These are phyloP conservation scores for Gastrolobium villosum DNA, from an alignment of 306 rosid species.

Conservation along the genomic window DNA sequence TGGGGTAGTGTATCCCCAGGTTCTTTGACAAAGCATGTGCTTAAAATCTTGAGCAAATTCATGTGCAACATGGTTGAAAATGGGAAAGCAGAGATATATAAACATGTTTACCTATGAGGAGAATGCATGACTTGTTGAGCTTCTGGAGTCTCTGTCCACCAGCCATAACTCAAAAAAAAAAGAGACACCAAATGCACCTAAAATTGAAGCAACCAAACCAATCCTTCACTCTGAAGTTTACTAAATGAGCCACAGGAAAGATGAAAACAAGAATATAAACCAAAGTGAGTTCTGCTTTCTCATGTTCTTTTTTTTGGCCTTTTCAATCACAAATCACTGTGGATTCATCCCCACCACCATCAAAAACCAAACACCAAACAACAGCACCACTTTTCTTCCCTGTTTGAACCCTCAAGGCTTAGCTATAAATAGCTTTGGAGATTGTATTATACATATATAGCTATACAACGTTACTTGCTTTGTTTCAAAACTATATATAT, in stretches of 20 bases:
- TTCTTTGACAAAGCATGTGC: background rate
- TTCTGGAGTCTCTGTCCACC: slow-evolving; percentile 50
- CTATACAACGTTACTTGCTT: background rate
- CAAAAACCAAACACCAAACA: background rate
- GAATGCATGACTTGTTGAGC: slow-evolving; percentile 79
- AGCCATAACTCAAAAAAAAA: slow-evolving; percentile 54
- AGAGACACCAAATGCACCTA: slow-evolving; percentile 18
- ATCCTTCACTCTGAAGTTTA: slow-evolving; percentile 21
- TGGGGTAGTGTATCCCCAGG: too few species aligned
- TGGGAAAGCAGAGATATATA: slow-evolving; percentile 20
- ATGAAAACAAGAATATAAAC: slow-evolving; percentile 33
- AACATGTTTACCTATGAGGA: slow-evolving; percentile 74
- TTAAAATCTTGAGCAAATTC: background rate
- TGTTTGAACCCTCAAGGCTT: background rate
- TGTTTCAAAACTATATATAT: background rate
- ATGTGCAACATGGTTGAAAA: background rate
- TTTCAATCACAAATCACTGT: slow-evolving; percentile 15
- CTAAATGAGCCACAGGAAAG: slow-evolving; percentile 23
- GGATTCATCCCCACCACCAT: slow-evolving; percentile 2
- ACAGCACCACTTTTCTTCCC: background rate
- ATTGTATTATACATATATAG: slow-evolving; percentile 44
- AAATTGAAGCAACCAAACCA: slow-evolving; percentile 20
- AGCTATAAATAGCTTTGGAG: slow-evolving; percentile 17
- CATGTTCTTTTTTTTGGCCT: slow-evolving; percentile 41
- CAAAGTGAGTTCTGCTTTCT: slow-evolving; percentile 25